Evolutionary conservation across 208 protist species (phyloP), one percentile per base, ranked within the genome.

Genomic region (Sergeia podlipaevii): DNA sequence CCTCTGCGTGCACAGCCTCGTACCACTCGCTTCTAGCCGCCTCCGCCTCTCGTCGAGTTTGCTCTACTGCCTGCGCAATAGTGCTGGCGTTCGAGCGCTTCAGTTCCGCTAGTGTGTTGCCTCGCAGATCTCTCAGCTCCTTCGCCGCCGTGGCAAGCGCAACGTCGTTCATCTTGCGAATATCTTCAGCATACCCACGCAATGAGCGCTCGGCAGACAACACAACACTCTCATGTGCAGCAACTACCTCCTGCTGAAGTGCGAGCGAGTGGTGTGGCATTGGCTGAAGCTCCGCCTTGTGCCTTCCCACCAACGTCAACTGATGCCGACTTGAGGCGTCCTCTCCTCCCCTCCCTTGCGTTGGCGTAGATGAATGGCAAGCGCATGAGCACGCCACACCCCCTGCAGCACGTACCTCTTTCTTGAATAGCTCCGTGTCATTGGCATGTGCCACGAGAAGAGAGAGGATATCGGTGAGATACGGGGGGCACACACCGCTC

Each of bases 381-480:
- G n/a, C 21, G 6, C 20, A 26, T 8, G 15, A 10, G 2, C 27
- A 29, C 8, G 26, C 8, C 17, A 17, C 45, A 2, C 3, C 20
- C 3, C 11, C 21, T 37, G 21, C 27, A 4, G 7, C 15, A 20
- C 13, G 15, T 6, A 8, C 44, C 56, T 84, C 77, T n/a, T 52
- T 55, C 59, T 89, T 92, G 62, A 86, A 80, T 11, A 85, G 60
- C 48, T 85, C 80, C 4, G 80, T 86, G 30, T 92, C 85, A 30
- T 92, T 88, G 34, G 80, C 77, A 47, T 92, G 85, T 18, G 75
- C 79, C 18, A 92, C 85, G 4, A 92, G 65, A 15, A 89, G 52
- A 0, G 77, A 77, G 6, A 92, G 45, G 1, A 92, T 80, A 34
- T 92, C 79, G 5, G 86, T 24, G n/a, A 92, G 70, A 51, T 84